Conservation (phyloP, 192 early-diverging fungal species). For the Physocladia obscura region DNA sequence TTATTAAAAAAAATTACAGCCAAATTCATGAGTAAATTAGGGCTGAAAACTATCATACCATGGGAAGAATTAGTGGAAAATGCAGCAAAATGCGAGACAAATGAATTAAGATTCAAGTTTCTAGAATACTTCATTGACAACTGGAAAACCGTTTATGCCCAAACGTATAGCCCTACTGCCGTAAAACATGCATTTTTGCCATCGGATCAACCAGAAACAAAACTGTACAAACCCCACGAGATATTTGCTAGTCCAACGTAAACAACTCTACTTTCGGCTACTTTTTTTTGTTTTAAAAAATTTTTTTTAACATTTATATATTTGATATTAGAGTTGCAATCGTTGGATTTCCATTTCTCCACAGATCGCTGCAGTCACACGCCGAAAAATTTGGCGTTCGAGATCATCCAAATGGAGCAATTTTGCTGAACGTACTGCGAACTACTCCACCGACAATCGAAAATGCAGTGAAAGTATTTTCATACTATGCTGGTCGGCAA, state of each 20-base stretch:
- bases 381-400: constrained; percentile 67
- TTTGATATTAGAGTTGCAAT: constrained; percentile 44
- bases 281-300: background rate
- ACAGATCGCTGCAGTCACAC: constrained; percentile 47
- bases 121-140: constrained; percentile 73
- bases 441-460: constrained; percentile 31
- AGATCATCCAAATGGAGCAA: constrained; percentile 54
- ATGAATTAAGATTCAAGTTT: constrained; percentile 43
- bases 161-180: constrained; percentile 46
- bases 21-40: constrained; percentile 40
- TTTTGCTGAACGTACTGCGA: constrained; percentile 35
- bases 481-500: constrained; percentile 65
- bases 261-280: no score
- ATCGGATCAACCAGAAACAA: constrained; percentile 26
- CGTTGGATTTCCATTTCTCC: constrained; percentile 68
- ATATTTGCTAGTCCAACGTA: constrained; percentile 64
- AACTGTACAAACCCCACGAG: constrained; percentile 56
- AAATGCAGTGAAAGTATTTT: constrained; percentile 60
- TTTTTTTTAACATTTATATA: background rate
- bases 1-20: constrained; percentile 24
- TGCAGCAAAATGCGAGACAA: constrained; percentile 18
- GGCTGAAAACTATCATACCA: constrained; percentile 36
- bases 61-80: constrained; percentile 32
- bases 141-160: constrained; percentile 55
- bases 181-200: constrained; percentile 67